phyloP scores from a whole-genome alignment of 179 eudicot species.

The Spergularia azorica region DNA sequence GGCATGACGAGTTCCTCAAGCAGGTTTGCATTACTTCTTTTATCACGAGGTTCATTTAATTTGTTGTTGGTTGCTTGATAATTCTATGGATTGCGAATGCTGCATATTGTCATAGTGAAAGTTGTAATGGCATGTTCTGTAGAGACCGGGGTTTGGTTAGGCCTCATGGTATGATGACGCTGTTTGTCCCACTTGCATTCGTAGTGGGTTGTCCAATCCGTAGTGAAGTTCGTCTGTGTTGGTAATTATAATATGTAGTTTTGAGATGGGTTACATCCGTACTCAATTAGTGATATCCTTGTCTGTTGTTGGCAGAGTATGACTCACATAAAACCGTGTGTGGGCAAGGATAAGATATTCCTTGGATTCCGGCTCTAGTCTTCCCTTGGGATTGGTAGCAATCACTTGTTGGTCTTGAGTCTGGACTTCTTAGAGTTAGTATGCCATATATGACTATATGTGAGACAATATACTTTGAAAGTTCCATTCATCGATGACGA shows the following conservation, averaged over 20 bases:
- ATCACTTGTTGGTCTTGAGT: no score
- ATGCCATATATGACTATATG: no score
- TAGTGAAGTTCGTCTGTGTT: not conserved
- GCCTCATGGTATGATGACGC: not conserved
- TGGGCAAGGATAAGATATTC: no score
- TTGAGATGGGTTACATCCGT: not conserved
- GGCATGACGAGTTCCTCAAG: slow-evolving; percentile 69
- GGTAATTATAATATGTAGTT: not conserved
- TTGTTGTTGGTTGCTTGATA: not conserved
- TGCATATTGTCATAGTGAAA: not conserved
- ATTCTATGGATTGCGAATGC: not conserved
- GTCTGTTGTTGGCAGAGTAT: not conserved
- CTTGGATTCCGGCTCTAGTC: no score
- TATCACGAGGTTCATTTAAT: not conserved
- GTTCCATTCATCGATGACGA: no score
- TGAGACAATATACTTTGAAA: no score
- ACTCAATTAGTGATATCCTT: not conserved
- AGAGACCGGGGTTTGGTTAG: not conserved
- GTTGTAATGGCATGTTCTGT: not conserved
- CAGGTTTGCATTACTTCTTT: slow-evolving; percentile 38
- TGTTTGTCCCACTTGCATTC: not conserved
- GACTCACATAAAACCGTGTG: no score
- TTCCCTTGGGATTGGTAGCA: no score
- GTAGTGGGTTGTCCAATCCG: not conserved
- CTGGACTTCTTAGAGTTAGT: no score